Evolutionary conservation across 1,139 yeast genomes (phyloP), one percentile per base, ranked within the genome.

Genomic region (Sugiyamaella neomexicana): DNA sequence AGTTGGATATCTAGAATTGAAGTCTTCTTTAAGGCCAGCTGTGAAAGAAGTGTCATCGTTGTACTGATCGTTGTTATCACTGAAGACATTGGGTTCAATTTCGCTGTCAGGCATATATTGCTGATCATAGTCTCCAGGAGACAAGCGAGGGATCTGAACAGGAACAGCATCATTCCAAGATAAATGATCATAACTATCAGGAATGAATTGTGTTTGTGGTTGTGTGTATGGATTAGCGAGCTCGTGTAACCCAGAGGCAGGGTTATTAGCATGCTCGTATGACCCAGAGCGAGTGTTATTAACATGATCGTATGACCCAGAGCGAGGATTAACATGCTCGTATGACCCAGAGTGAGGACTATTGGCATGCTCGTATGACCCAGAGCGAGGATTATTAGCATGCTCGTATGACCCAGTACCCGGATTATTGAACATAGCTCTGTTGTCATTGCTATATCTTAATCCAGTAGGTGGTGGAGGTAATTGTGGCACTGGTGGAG

Each of bases 131-230:
- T 7, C 25, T 13, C 23, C 17, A 9, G 59, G 59, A 12, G 60
- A 57, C 16, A 50, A 38, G 1, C 41, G 47, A 20, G 61, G 61
- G 34, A 58, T 38, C 8, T 52, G 52, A 4, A 52, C 57, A 1
- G 55, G 52, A n/a, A 34, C 44, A 17, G 48, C 58, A 12, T 46
- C 51, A 17, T 44, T 40, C 50, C 57, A 50, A 12, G 48, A 34
- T n/a, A 25, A 37, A 36, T 43, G 43, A 16, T 52, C 49, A 27
- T 46, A 46, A 23, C 31, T 15, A 15, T 54, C 61, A 5, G 56
- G 54, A 17, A 52, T 32, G 48, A 49, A 55, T 29, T 43, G 38
- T 9, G 48, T 25, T 16, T 32, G 48, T 13, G 10, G 48, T 3
- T 5, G 48, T 20, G 15, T 6, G 5, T 10, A 16, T 16, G 41